Evolutionary conservation across 768 basidiomycete species (phyloP).

Genomic region (Amanita muscaria): DNA sequence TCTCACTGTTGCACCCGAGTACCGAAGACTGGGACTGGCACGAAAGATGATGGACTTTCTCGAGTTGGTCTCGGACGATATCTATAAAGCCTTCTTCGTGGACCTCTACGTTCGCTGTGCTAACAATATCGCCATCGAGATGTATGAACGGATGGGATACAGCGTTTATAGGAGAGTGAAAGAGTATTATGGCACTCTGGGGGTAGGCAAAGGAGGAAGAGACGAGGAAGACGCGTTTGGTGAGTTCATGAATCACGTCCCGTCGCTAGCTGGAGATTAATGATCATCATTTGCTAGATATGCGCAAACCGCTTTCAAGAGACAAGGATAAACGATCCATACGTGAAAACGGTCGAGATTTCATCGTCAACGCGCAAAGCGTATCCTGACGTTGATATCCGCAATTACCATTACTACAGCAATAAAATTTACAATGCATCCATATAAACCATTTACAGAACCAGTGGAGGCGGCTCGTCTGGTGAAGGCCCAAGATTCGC

Average conservation of each 20-base stretch:
- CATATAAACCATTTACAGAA: neutral
- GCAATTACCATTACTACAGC: neutral
- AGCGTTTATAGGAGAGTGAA: conserved; percentile 85
- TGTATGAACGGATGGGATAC: conserved; percentile 93
- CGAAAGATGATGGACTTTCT: conserved; percentile 81
- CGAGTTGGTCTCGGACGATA: conserved; percentile 75
- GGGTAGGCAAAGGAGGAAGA: conserved; percentile 63
- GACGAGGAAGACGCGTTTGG: conserved; percentile 91
- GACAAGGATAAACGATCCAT: conserved; percentile 58
- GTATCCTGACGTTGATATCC: conserved; percentile 31
- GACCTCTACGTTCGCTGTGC: conserved; percentile 93
- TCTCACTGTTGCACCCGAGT: conserved; percentile 88
- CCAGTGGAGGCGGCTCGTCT: conserved; percentile 50
- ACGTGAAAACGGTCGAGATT: conserved; percentile 62
- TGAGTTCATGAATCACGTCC: conserved; percentile 28
- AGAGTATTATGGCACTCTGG: conserved; percentile 82
- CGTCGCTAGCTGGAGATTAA: neutral
- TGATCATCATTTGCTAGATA: conserved; percentile 24
- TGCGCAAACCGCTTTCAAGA: conserved; percentile 67
- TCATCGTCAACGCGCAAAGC: conserved; percentile 56
- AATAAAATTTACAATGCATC: neutral
- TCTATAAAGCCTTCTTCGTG: conserved; percentile 82
- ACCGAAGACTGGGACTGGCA: conserved; percentile 81
- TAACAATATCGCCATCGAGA: conserved; percentile 72
- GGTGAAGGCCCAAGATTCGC: conserved; percentile 33